Evolutionary conservation across 495 filamentous ascomycete species (phyloP).

Genomic region (Aspergillus sclerotioniger): DNA sequence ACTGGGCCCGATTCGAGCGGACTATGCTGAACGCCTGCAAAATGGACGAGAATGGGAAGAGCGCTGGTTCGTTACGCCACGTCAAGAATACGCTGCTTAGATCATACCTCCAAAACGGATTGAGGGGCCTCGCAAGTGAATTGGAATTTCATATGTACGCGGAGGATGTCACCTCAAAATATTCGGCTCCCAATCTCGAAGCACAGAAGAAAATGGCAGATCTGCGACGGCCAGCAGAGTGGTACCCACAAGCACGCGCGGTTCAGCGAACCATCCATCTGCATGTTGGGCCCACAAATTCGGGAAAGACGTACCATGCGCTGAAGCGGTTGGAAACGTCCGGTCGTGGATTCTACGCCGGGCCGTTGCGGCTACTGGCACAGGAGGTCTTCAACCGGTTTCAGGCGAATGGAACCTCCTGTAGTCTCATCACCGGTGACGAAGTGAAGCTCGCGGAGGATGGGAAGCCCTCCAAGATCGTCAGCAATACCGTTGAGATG

Average conservation of each 20-base stretch:
- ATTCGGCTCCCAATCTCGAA: conserved; percentile 46
- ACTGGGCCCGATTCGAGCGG: conserved; percentile 40
- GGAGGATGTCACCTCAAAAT: conserved; percentile 41
- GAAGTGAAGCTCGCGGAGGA: conserved; percentile 64
- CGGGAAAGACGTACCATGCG: conserved; percentile 96
- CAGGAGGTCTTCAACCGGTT: conserved; percentile 90
- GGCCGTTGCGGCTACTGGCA: conserved; percentile 84
- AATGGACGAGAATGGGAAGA: conserved; percentile 23
- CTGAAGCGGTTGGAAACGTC: conserved; percentile 79
- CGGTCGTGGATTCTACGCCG: conserved; percentile 81
- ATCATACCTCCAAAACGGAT: conserved; percentile 51
- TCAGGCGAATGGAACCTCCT: conserved; percentile 67
- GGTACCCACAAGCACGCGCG: conserved; percentile 79
- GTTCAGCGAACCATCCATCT: conserved; percentile 82
- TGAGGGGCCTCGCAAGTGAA: conserved; percentile 49
- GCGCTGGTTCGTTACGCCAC: conserved; percentile 21
- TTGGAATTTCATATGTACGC: conserved; percentile 60
- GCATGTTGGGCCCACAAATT: conserved; percentile 97
- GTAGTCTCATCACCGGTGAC: conserved; percentile 87
- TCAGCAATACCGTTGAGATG: conserved; percentile 97
- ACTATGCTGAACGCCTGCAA: conserved; percentile 34
- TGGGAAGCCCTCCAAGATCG: conserved; percentile 48
- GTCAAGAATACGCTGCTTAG: conserved; percentile 46
- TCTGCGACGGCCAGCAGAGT: conserved; percentile 80
- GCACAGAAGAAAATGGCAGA: conserved; percentile 70